Base-by-base conservation (phyloP, 306 rosid genomes). In the Vigna trinervia region DNA sequence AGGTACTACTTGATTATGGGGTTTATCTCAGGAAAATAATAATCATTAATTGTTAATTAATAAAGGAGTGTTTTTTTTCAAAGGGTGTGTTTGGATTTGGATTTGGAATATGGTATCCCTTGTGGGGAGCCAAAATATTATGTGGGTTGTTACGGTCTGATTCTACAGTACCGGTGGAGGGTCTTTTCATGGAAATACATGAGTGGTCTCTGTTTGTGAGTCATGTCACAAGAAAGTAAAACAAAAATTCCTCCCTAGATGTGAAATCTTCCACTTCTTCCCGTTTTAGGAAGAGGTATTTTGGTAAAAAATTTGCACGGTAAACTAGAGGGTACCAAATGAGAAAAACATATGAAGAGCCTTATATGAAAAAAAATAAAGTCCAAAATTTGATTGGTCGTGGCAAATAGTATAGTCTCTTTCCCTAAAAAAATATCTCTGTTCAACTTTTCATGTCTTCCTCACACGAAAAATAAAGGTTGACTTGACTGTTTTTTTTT, bases 181-280 rank as follows among this genome's bases (percentile, higher is more conserved):
- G 96, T 91, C 94, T 85, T 88, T 91, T 90, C 94, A 84, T 59
- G 84, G 76, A 86, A 89, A 77, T 72, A 79, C 54, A 30, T 58
- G 70, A 75, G 82, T 69, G 81, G 87, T 81, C 81, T 78, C 69
- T 69, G 67, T 48, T 76, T 77, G 53, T 43, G 74, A 86, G 91
- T 94, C 96, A 85, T 90, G 87, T 91, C 94, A 77, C 74, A 39
- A 20, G 71, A 77, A 74, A 41, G 73, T 53, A 32, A 78, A 14
- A 30, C 46, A 39, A 63, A 83, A 84, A 81, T 45, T 69, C 80
- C 57, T 2, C 71, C 77, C 51, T 43, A 3, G 5, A 28, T 12
- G 9, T 30, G 23, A 71, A 9, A 15, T 61, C 41, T 12, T 14
- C 50, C 3, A 23, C 64, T 23, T 69, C 78, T 77, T 69, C 83